Evolutionary conservation across 116 monocot genomes (phyloP).

Genomic region (Papilionanthe hybrid): DNA sequence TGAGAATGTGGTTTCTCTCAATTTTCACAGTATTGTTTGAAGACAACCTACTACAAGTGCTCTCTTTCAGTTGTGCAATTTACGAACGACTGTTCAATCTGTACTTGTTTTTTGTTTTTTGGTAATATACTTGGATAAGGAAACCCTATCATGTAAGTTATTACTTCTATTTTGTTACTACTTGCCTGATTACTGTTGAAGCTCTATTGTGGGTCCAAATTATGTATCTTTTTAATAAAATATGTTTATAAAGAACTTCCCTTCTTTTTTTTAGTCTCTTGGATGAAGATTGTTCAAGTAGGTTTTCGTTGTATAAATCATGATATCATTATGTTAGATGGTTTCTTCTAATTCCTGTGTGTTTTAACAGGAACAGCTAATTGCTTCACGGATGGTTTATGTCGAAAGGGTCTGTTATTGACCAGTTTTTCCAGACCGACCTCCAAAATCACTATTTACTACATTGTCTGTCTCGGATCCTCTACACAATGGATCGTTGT

Average conservation of each 20-base stretch:
- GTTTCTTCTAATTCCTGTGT: not conserved
- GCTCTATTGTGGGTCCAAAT: not conserved
- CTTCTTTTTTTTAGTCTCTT: not conserved
- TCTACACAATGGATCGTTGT: constrained; percentile 58
- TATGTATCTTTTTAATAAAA: not conserved
- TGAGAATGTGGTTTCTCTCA: no score
- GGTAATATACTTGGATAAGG: not conserved
- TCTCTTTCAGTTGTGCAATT: no score
- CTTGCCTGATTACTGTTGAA: not conserved
- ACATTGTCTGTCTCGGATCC: not conserved
- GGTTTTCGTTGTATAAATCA: not conserved
- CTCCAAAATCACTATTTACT: constrained; percentile 2
- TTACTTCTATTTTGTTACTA: not conserved
- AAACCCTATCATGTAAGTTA: not conserved
- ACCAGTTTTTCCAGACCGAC: not conserved
- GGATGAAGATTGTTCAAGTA: not conserved
- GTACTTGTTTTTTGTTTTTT: not conserved
- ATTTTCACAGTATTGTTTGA: no score
- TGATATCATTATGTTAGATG: not conserved
- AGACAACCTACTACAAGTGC: no score
- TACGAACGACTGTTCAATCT: no score
- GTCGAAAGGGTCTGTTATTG: not conserved
- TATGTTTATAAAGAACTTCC: not conserved
- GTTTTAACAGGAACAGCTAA: not conserved
- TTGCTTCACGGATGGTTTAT: not conserved